A percentile compares a stretch with the other conserved stretches of the same genome.
These are phyloP conservation scores for Diutina rugosa DNA, from an alignment of 1,139 yeast species.

Conservation along the genomic window DNA sequence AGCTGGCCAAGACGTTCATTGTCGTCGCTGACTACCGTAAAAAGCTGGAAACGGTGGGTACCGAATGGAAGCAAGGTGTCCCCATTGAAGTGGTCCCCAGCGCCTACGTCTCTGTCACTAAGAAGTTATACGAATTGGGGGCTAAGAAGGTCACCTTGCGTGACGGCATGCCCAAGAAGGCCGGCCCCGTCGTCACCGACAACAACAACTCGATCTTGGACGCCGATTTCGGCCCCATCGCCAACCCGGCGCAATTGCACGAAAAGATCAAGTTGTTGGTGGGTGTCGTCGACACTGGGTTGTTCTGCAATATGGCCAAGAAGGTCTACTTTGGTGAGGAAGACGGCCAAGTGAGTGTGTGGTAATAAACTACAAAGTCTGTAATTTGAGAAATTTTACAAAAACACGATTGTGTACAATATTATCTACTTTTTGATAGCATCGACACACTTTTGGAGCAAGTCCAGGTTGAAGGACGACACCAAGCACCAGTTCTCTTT, in stretches of 20 bases:
- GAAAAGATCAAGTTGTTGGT: constrained; percentile 56
- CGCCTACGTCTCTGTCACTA: constrained; percentile 65
- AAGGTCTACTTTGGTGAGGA: constrained; percentile 84
- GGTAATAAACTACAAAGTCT: constrained; percentile 5
- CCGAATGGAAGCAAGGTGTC: constrained; percentile 78
- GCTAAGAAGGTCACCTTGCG: constrained; percentile 58
- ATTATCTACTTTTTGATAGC: background rate
- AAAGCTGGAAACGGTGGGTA: constrained; percentile 58
- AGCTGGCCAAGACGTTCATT: constrained; percentile 62
- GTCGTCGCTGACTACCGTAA: constrained; percentile 92
- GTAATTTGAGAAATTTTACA: background rate
- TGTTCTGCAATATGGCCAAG: constrained; percentile 59
- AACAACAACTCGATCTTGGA: constrained; percentile 89
- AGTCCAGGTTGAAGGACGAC: background rate
- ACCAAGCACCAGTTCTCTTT: constrained; percentile 30
- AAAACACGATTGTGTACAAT: background rate
- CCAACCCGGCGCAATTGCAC: constrained; percentile 50
- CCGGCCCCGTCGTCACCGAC: constrained; percentile 97
- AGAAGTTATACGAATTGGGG: constrained; percentile 52
- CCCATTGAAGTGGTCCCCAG: constrained; percentile 94
- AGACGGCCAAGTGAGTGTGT: constrained; percentile 43
- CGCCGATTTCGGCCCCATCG: constrained; percentile 78
- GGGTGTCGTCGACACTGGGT: constrained; percentile 96
- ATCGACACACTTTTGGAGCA: background rate
- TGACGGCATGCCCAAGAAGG: constrained; percentile 84